Evolutionary conservation across 1,284 basidiomycete genomes (phyloP).

Genomic region (Moesziomyces antarcticus): DNA sequence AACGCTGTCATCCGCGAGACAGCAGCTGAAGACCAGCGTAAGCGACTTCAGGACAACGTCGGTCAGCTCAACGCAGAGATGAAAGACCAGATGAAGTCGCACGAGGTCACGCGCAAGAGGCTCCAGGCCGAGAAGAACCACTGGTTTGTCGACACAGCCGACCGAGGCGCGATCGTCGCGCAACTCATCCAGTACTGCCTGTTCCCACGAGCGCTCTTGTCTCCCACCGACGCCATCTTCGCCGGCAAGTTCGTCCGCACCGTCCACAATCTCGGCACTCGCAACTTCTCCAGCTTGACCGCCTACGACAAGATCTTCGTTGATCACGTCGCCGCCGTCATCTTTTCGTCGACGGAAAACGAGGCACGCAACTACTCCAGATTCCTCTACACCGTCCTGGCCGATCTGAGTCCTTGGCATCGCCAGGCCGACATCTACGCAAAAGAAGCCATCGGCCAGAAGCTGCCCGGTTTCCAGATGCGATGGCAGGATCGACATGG

Average conservation of each 20-base stretch:
- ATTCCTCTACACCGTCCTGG: constrained; percentile 82
- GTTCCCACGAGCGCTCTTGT: constrained; percentile 87
- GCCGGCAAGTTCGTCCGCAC: constrained; percentile 90
- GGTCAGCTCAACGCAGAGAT: constrained; percentile 72
- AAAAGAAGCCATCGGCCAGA: constrained; percentile 70
- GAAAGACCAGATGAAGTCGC: constrained; percentile 79
- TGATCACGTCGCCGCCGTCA: constrained; percentile 74
- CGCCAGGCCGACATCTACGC: constrained; percentile 73
- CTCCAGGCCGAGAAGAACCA: constrained; percentile 82
- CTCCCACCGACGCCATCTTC: constrained; percentile 95
- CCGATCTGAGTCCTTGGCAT: constrained; percentile 82
- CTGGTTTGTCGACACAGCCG: constrained; percentile 76
- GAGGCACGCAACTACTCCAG: constrained; percentile 89
- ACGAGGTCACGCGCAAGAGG: constrained; percentile 80
- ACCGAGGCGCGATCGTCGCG: constrained; percentile 40
- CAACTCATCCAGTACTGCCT: constrained; percentile 87
- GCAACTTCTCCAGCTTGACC: constrained; percentile 87
- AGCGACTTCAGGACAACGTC: constrained; percentile 59
- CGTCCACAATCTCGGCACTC: constrained; percentile 85
- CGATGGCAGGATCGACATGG: constrained; percentile 52
- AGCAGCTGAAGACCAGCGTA: constrained; percentile 51
- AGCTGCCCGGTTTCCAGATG: constrained; percentile 64
- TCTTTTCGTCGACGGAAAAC: constrained; percentile 93
- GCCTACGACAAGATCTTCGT: constrained; percentile 79
- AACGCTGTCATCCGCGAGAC: constrained; percentile 53